Conservation (phyloP, 345 rosid genomes). For the Bretschneidera sinensis region DNA sequence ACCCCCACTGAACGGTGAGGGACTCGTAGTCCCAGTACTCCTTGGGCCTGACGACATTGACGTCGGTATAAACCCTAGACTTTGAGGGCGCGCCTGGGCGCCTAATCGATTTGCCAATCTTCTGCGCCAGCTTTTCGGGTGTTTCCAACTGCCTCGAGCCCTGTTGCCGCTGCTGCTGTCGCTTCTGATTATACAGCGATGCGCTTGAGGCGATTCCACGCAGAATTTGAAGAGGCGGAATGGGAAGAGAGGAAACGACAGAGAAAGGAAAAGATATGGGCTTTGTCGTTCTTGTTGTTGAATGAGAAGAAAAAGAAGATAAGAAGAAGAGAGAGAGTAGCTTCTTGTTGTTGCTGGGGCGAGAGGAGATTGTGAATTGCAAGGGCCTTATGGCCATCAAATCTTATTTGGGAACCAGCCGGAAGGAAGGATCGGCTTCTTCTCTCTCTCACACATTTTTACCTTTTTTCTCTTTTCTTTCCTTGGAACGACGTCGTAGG, state of each 20-base stretch:
- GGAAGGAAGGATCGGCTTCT: constrained; percentile 1
- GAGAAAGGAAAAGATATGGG: constrained; percentile 9
- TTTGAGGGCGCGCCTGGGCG: constrained; percentile 94
- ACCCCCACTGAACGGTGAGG: constrained; percentile 93
- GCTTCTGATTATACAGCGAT: constrained; percentile 19
- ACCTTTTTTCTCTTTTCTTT: not conserved
- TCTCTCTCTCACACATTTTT: not conserved
- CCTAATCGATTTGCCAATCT: constrained; percentile 87
- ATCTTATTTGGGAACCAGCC: not conserved
- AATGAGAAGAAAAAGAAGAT: constrained; percentile 11
- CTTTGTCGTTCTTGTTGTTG: constrained; percentile 13
- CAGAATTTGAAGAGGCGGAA: constrained; percentile 9
- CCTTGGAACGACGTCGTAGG: not conserved
- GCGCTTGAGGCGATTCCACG: constrained; percentile 37
- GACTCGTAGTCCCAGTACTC: constrained; percentile 74
- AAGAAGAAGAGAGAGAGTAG: constrained; percentile 14
- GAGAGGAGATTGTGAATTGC: constrained; percentile 36
- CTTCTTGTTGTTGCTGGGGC: constrained; percentile 17
- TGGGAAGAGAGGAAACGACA: not conserved
- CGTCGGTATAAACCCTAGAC: constrained; percentile 89
- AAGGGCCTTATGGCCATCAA: constrained; percentile 83
- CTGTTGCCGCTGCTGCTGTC: constrained; percentile 7
- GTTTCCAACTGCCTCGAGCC: constrained; percentile 25
- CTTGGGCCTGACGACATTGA: constrained; percentile 82
- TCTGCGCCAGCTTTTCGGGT: constrained; percentile 87